Evolutionary conservation across 176 grass and related monocot species (phyloP), one percentile per base, ranked within the genome.

Genomic region (Avena insularis): DNA sequence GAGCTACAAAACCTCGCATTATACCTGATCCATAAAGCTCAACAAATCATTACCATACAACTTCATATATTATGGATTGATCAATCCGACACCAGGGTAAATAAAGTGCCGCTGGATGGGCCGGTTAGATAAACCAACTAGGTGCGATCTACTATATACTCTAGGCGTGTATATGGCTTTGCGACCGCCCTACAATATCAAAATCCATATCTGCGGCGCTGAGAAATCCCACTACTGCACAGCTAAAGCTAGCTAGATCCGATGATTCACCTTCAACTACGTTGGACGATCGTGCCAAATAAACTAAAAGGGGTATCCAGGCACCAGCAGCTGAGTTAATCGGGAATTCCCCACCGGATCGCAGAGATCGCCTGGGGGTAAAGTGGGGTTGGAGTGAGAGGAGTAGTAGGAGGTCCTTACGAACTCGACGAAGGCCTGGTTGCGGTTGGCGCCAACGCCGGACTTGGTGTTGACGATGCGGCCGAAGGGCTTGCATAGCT

Each of bases 381-480:
- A 56, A 48, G 33, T 6, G 31, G 49, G 62, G 5, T 43, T 63
- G 79, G 20, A 45, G 6, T 5, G 79, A 20, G 19, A 12, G 7
- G 29, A 67, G 10, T 4, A 14, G 33, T 29, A 40, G 10, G 54
- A 45, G 59, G 56, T 55, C 85, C 85, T 95, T 91, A 98, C 96
- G 78, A 98, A 98, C 76, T 98, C 96, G 47, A 96, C 92, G 65
- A 98, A 94, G 48, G 96, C 96, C 93, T 98, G 96, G 87, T 98
- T 98, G 84, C 80, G 92, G 86, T 98, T 98, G 84, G 89, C 92
- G 36, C 93, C 93, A 58, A 98, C 93, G 86, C 94, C 91, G 88
- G 86, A 92, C 71, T 96, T 98, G 35, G 93, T 94, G 85, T 92
- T 95, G 47, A 98, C 90, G 81, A 98, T 92, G 71, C 90, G 90